Conservation (phyloP, 192 early-diverging fungal genomes). For the Backusella westeae region DNA sequence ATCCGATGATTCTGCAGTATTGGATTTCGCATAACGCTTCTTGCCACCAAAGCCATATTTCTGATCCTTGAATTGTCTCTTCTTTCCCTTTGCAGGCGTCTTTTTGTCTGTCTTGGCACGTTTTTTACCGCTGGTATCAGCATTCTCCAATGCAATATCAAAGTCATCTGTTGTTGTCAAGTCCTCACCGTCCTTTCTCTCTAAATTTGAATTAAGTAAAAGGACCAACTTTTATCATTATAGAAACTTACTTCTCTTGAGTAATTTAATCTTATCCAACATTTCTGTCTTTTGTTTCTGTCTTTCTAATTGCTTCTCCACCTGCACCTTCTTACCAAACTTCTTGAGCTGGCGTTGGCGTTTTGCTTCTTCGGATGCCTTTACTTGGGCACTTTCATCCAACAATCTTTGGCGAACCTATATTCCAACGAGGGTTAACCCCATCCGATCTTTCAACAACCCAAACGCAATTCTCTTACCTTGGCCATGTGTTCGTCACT, state of each 20-base stretch:
- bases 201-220: conserved; percentile 18
- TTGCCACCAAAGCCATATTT: conserved; percentile 94
- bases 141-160: conserved; percentile 64
- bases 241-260: conserved; percentile 79
- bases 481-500: conserved; percentile 91
- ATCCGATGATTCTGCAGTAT: conserved; percentile 72
- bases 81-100: conserved; percentile 34
- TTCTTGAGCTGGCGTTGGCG: conserved; percentile 91
- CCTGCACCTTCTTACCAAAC: conserved; percentile 97
- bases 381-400: conserved; percentile 76
- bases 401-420: conserved; percentile 81
- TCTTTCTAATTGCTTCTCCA: conserved; percentile 86
- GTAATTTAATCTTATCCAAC: conserved; percentile 88
- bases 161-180: conserved; percentile 63
- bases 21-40: conserved; percentile 75
- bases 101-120: conserved; percentile 17
- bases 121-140: conserved; percentile 15
- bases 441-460: no score
- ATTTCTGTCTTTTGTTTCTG: conserved; percentile 82
- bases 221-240: neutral
- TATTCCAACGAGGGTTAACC: neutral
- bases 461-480: conserved; percentile 8
- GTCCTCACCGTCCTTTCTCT: conserved; percentile 50
- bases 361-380: conserved; percentile 80
- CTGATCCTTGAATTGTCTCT: conserved; percentile 67